A percentile compares a stretch with the other conserved stretches of the same genome.
phyloP scores from a whole-genome alignment of 352 stramenopile genomes.

The Phytopythium cucurbitacearum region DNA sequence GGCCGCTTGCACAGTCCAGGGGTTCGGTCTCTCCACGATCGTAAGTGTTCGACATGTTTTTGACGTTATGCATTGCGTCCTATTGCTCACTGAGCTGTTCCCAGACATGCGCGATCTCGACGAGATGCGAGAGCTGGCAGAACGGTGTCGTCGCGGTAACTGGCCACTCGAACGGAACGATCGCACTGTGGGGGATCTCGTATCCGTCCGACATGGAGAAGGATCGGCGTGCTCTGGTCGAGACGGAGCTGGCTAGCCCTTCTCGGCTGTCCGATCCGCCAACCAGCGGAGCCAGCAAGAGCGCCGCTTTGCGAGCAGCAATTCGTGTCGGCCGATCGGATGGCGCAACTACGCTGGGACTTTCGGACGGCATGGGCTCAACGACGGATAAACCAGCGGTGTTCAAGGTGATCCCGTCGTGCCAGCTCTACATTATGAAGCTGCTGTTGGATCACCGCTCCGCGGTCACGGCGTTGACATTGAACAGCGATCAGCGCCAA shows the following conservation, averaged over 20 bases:
- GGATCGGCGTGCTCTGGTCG: too few relatives aligned
- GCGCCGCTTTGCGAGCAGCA: not conserved
- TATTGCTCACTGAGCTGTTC: not conserved
- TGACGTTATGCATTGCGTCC: not conserved
- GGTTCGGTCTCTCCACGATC: slow-evolving; percentile 44
- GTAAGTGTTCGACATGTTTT: slow-evolving; percentile 22
- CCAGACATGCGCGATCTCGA: slow-evolving; percentile 55
- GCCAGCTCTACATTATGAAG: slow-evolving; percentile 74
- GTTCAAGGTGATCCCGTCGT: slow-evolving; percentile 51
- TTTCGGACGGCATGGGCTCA: not conserved
- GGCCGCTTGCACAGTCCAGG: slow-evolving; percentile 29
- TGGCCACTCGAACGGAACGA: slow-evolving; percentile 66
- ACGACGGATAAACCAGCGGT: slow-evolving; percentile 3
- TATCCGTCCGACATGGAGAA: slow-evolving; percentile 51
- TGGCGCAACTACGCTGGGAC: not conserved
- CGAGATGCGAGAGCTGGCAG: slow-evolving; percentile 73
- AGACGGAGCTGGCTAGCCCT: too few relatives aligned
- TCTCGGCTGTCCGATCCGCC: too few relatives aligned
- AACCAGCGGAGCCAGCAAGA: slow-evolving; percentile 17
- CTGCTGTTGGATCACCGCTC: slow-evolving; percentile 63
- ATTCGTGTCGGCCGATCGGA: slow-evolving; percentile 8
- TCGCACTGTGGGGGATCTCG: slow-evolving; percentile 60
- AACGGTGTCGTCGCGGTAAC: slow-evolving; percentile 60
- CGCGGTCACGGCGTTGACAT: slow-evolving; percentile 50
- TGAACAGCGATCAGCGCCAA: slow-evolving; percentile 60